Conservation (phyloP, 768 basidiomycete species). For the Mycena pura region DNA sequence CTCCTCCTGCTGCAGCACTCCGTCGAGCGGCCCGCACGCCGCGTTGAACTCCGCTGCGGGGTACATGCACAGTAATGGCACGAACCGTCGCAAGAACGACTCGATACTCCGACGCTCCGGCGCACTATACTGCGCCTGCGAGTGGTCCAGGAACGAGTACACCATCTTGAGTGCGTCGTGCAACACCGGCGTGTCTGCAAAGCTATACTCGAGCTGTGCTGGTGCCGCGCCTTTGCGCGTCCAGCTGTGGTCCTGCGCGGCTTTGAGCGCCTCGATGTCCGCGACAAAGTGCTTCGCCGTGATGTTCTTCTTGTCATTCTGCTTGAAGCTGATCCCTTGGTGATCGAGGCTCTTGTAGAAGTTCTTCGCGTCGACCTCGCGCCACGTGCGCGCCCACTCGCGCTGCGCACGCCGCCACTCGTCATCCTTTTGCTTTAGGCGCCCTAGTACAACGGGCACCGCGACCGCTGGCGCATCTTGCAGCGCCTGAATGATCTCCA, state of each 20-base stretch:
- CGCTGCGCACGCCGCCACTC: constrained; percentile 95
- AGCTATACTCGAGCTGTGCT: constrained; percentile 76
- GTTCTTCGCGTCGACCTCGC: constrained; percentile 95
- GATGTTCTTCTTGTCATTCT: constrained; percentile 93
- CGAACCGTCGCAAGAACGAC: constrained; percentile 81
- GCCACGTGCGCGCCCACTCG: constrained; percentile 97
- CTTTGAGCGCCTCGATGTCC: constrained; percentile 76
- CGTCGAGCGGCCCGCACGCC: constrained; percentile 63
- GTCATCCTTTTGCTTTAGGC: constrained; percentile 93
- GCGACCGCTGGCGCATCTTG: constrained; percentile 92
- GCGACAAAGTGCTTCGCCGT: constrained; percentile 83
- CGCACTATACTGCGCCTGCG: constrained; percentile 73
- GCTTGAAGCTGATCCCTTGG: constrained; percentile 93
- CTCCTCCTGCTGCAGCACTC: constrained; percentile 44
- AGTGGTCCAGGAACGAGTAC: constrained; percentile 90
- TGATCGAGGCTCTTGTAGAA: constrained; percentile 98
- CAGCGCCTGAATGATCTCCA: constrained; percentile 82
- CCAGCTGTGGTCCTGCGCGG: constrained; percentile 55
- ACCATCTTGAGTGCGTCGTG: constrained; percentile 91
- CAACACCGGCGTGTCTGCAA: constrained; percentile 80
- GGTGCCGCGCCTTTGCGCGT: constrained; percentile 29
- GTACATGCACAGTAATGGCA: constrained; percentile 82
- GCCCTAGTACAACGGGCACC: constrained; percentile 87
- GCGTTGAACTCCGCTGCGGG: constrained; percentile 71
- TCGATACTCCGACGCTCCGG: constrained; percentile 86